These are phyloP conservation scores for Boletus coccyginus DNA, from an alignment of 768 basidiomycete genomes.

Conservation along the genomic window DNA sequence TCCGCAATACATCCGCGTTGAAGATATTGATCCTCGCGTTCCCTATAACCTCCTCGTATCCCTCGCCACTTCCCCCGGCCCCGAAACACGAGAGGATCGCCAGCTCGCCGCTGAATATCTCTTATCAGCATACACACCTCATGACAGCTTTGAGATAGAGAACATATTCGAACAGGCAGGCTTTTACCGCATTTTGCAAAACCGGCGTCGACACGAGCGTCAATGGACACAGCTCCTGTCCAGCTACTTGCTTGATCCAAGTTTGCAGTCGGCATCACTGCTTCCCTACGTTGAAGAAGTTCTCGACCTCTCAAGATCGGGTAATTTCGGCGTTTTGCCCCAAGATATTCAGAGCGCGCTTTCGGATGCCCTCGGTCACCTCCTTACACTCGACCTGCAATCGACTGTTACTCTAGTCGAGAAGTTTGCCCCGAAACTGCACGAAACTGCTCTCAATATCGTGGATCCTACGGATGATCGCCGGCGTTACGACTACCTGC, in stretches of 20 bases:
- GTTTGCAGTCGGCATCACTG: constrained; percentile 55
- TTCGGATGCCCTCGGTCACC: constrained; percentile 55
- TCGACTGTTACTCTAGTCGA: constrained; percentile 75
- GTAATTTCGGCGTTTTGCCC: constrained; percentile 53
- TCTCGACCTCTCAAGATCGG: constrained; percentile 43
- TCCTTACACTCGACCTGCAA: constrained; percentile 59
- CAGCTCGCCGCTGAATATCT: constrained; percentile 94
- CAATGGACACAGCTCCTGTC: constrained; percentile 73
- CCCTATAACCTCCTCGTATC: constrained; percentile 75
- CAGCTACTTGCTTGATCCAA: constrained; percentile 74
- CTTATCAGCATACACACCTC: constrained; percentile 86
- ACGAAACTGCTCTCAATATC: constrained; percentile 55
- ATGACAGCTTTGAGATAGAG: constrained; percentile 65
- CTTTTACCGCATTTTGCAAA: constrained; percentile 88
- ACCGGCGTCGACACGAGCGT: constrained; percentile 72
- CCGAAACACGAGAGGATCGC: constrained; percentile 84
- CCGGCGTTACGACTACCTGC: constrained; percentile 74
- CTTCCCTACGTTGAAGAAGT: constrained; percentile 66
- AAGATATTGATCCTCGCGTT: constrained; percentile 53
- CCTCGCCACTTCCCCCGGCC: constrained; percentile 73
- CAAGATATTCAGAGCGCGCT: constrained; percentile 53
- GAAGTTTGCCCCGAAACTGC: constrained; percentile 60
- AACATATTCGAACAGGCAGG: constrained; percentile 75
- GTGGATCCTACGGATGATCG: constrained; percentile 46
- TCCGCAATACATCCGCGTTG: constrained; percentile 64